A percentile compares a stretch with the other conserved stretches of the same genome.
phyloP scores from a whole-genome alignment of 2,329 filamentous ascomycete species.

The Botrytis paeoniae region DNA sequence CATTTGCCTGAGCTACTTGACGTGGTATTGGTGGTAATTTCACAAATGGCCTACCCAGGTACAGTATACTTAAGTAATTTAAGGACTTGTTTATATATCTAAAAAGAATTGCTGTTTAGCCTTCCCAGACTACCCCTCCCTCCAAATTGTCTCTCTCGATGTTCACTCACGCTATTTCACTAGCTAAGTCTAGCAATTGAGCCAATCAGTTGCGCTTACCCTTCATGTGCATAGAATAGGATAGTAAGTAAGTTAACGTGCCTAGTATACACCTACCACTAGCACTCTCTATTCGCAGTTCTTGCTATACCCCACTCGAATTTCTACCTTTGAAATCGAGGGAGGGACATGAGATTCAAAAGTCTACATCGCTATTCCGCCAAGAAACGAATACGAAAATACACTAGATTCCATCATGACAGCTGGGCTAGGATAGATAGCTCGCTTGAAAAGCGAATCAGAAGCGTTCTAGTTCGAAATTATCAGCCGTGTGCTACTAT shows the following conservation, averaged over 20 bases:
- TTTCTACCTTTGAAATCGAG: too few species aligned
- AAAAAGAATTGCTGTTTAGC: background rate
- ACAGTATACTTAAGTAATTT: background rate
- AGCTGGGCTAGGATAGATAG: too few species aligned
- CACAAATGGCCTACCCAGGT: background rate
- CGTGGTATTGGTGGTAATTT: background rate
- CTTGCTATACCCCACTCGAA: too few species aligned
- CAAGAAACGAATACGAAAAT: too few species aligned
- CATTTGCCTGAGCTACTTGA: background rate
- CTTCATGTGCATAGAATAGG: background rate
- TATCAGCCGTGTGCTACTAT: too few species aligned
- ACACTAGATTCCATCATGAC: too few species aligned
- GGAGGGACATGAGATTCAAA: background rate
- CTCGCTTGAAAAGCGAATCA: too few species aligned
- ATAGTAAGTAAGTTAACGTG: background rate
- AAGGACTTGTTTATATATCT: background rate
- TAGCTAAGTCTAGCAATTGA: background rate
- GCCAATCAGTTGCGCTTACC: too few species aligned
- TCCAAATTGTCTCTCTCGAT: background rate
- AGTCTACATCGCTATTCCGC: too few species aligned
- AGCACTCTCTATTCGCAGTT: background rate
- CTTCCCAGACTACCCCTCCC: background rate
- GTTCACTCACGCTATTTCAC: accelerated
- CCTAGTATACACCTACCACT: background rate
- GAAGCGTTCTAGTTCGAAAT: too few species aligned